Evolutionary conservation across 441 rosid genomes (phyloP), one percentile per base, ranked within the genome.

Genomic region (Brassica balearica): DNA sequence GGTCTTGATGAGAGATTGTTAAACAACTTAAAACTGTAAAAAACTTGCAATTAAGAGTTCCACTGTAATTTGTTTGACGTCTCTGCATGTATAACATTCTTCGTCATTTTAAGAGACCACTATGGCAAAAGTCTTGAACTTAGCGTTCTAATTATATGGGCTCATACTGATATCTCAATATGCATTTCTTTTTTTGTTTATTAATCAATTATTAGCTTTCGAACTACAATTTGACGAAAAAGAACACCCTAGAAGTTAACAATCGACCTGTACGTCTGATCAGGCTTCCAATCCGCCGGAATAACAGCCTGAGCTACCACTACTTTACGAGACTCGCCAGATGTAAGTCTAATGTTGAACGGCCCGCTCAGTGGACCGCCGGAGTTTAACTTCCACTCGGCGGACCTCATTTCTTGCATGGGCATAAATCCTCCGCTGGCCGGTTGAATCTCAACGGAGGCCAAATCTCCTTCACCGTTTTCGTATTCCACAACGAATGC

Each of bases 391-490:
- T 79, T 81, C 94, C 93, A 89, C 34, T 85, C 84, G 2, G 92
- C 91, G 23, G 91, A 90, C 82, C 89, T 87, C 2, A 86, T 84
- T 29, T 80, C 82, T 63, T 84, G 84, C 92, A 88, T 85, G 9
- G 81, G 62, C 5, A 82, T 19, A 88, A 85, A 88, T 1, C 11
- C 3, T 10, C 63, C 64, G 0, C 62, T 59, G 0, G 86, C 87
- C 65, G 84, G 84, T 74, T 88, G 76, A 20, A 88, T 66, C 17
- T 82, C 83, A 10, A 86, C 83, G 0, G 73, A 48, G 0, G 79
- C 65, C 14, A 88, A 77, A 2, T 84, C 84, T 7, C 87, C 92
- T 17, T 87, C 90, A 2, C 89, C 90, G 17, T 87, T 63, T 73
- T 78, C 89, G 48, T 74, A 87, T 64, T 83, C 87, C 5, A 86